Conservation (phyloP, 73 alveolate species). For the Paramecium sonneborni region DNA sequence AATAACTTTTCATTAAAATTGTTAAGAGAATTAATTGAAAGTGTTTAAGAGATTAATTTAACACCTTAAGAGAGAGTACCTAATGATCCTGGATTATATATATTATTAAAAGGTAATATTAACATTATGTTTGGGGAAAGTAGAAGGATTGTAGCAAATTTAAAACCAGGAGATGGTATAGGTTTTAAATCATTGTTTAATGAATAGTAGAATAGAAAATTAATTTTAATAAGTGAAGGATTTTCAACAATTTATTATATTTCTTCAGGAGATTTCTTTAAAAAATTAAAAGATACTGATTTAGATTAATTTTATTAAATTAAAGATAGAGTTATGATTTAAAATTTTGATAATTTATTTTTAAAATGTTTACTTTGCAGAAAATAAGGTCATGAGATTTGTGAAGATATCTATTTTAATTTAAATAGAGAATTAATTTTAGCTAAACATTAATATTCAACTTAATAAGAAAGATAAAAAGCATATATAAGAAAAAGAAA, state of each 20-base stretch:
- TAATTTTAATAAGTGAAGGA: not conserved
- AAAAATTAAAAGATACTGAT: constrained; percentile 14
- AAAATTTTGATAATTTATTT: not conserved
- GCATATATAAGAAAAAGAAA: not conserved
- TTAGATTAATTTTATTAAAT: not conserved
- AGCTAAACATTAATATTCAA: not conserved
- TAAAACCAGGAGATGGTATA: not conserved
- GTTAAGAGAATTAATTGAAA: not conserved
- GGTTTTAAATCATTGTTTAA: not conserved
- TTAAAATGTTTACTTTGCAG: constrained; percentile 27
- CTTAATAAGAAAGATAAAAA: not conserved
- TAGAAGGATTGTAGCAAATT: not conserved
- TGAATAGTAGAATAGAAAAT: not conserved
- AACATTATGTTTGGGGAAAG: not conserved
- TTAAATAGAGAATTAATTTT: not conserved
- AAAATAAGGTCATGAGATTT: constrained; percentile 34
- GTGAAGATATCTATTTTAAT: not conserved
- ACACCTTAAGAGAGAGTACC: not conserved
- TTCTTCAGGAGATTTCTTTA: not conserved
- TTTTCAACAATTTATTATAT: constrained; percentile 21
- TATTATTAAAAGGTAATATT: not conserved
- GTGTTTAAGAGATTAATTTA: constrained; percentile 19
- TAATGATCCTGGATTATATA: not conserved
- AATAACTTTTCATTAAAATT: constrained; percentile 26
- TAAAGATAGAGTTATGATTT: not conserved